phyloP scores from a whole-genome alignment of 164 flowering plant species.

The Euptelea pleiosperma region DNA sequence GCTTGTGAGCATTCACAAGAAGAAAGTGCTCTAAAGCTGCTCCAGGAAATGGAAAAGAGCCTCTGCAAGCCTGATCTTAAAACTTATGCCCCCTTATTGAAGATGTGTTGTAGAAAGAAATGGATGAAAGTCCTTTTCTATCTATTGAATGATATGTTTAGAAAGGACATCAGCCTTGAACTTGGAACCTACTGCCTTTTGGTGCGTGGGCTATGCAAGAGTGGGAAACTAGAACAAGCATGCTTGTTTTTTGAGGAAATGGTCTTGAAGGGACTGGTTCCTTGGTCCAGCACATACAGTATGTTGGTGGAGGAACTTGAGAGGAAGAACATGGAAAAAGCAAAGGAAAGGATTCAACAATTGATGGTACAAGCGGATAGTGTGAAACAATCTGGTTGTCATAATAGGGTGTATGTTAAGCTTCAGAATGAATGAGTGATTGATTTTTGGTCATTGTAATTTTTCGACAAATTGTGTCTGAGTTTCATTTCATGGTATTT shows the following conservation, averaged over 20 bases:
- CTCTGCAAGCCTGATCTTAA: slow-evolving; percentile 48
- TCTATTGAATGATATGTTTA: slow-evolving; percentile 54
- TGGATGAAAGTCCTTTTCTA: slow-evolving; percentile 52
- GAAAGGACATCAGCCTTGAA: slow-evolving; percentile 48
- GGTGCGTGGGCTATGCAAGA: slow-evolving; percentile 43
- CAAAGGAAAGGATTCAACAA: slow-evolving; percentile 35
- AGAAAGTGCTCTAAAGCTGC: slow-evolving; percentile 47
- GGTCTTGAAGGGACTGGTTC: slow-evolving; percentile 50
- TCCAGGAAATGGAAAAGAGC: slow-evolving; percentile 47
- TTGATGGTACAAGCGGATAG: slow-evolving; percentile 33
- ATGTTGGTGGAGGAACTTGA: slow-evolving; percentile 41
- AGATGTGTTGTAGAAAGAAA: slow-evolving; percentile 55
- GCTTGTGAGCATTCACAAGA: slow-evolving; percentile 50
- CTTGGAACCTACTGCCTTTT: slow-evolving; percentile 47
- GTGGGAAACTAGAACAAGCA: slow-evolving; percentile 46
- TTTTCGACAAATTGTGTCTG: not conserved
- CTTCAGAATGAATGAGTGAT: slow-evolving; percentile 2
- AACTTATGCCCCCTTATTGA: slow-evolving; percentile 56
- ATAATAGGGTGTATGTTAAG: not conserved
- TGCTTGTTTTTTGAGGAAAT: slow-evolving; percentile 55
- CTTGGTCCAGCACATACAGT: slow-evolving; percentile 27
- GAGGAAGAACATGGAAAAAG: slow-evolving; percentile 34
- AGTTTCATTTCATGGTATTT: not conserved
- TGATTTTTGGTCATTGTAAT: not conserved
- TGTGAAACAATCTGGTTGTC: slow-evolving; percentile 12